A percentile compares a stretch with the other conserved stretches of the same genome.
Evolutionary conservation across 1,284 basidiomycete species (phyloP).

Genomic region (Sanguinoderma infundibulare): DNA sequence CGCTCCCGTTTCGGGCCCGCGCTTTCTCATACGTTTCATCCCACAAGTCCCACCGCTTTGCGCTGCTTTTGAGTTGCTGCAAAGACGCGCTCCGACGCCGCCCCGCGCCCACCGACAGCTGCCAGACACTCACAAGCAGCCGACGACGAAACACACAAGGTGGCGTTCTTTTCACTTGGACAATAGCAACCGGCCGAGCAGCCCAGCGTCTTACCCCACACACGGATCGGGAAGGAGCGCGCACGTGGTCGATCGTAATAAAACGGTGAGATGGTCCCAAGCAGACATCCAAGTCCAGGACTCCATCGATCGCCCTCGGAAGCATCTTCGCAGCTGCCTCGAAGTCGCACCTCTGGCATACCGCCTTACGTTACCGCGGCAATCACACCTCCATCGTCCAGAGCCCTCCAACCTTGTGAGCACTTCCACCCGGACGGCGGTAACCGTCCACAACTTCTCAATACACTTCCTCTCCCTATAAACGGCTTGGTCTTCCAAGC

Average conservation of each 20-base stretch:
- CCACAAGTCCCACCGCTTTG: not conserved
- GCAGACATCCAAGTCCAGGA: not conserved
- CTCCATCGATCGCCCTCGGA: not conserved
- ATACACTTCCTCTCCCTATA: constrained; percentile 14
- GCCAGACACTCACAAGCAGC: not conserved
- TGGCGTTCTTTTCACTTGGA: not conserved
- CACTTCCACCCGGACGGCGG: not conserved
- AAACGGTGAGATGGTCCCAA: too few relatives aligned
- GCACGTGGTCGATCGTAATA: not conserved
- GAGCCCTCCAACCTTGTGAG: constrained; percentile 1
- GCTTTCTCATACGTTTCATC: not conserved
- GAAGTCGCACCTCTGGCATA: not conserved
- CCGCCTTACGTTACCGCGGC: constrained; percentile 2
- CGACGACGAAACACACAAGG: not conserved
- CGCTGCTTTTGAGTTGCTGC: not conserved
- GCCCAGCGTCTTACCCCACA: not conserved
- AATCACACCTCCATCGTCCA: not conserved
- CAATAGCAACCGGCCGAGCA: not conserved
- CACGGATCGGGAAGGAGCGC: not conserved
- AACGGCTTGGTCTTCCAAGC: constrained; percentile 12
- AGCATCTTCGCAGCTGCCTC: not conserved
- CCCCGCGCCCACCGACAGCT: not conserved
- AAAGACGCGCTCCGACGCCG: not conserved
- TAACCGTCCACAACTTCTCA: constrained; percentile 1
- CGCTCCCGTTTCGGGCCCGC: too few relatives aligned